Base-by-base conservation (phyloP, 257 asterid species). In the Gentiana dahurica region DNA sequence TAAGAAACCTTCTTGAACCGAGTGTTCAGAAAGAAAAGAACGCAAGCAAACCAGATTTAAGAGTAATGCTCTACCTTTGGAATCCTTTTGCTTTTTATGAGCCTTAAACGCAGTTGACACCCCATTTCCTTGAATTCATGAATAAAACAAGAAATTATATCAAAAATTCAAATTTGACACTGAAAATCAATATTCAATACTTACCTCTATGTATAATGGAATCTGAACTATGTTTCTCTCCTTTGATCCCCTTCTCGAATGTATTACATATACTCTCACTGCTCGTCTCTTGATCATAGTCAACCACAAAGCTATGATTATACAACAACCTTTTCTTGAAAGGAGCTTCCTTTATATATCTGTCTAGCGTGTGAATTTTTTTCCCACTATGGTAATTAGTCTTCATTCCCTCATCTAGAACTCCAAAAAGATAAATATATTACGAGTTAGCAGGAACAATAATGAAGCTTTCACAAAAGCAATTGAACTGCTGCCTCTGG, bases 241-340 rank as follows among this genome's bases (percentile, higher is more conserved):
- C 77, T 62, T 44, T 64, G 36, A 33, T 56, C 51, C 79, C 77
- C 69, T 87, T 81, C 65, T 63, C 86, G 32, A 81, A 89, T 34
- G 71, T 68, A 71, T 70, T 75, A 47, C 83, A 73, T 51, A 83
- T 68, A 63, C 92, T 92, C 64, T 70, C 80, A 68, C 89, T 73
- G 76, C 86, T 79, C 56, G 77, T 73, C 55, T 78, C 85, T 65
- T 70, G 87, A 61, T 72, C 86, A 78, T 73, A 74, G 48, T 79
- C 71, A 49, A 66, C 79, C 55, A 66, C 72, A 57, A 64, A 75
- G 54, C 73, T 75, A 63, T 74, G 76, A 60, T 69, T 75, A 41
- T 72, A 67, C 65, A 91, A 51, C 66, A 80, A 88, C 80, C 95
- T 78, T 75, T 82, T 81, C 77, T 88, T 92, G 39, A 78, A 58